Base-by-base conservation (phyloP, 345 rosid species). In the Punica granatum region DNA sequence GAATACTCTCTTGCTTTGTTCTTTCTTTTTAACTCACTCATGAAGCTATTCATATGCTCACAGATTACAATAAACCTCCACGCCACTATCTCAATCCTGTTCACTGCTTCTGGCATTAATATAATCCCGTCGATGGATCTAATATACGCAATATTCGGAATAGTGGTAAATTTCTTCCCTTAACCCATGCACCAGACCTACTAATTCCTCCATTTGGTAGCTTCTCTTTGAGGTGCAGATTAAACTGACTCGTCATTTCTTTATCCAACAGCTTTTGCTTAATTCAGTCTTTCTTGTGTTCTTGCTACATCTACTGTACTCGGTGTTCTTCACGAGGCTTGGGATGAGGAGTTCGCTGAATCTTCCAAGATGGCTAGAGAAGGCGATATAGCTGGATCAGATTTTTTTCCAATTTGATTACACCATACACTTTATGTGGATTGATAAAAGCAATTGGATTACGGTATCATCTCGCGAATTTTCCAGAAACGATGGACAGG, bases 51-150 rank as follows among this genome's bases (percentile, higher is more conserved):
- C 63, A 58, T 60, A 41, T 78, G 65, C 73, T 70, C 75, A 78
- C 77, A 93, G 98, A 93, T 93, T 80, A 93, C 97, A 39, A 73
- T 89, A 78, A 90, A 87, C 78, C 88, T 93, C 63, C 94, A 93
- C 64, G 92, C 98, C 49, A 83, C 96, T 41, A 87, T 89, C 73
- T 71, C 88, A 1, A 81, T 78, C 75, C 67, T 87, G 66, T 89
- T 89, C 77, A 72, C 92, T 60, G 90, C 97, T 66, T 69, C 78
- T 60, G 96, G 96, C 35, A 75, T 93, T 58, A 93, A 93, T 77
- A 69, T 74, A 68, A 74, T 84, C 79, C 96, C 94, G 67, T 87
- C 98, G 4, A 93, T 90, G 97, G 82, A 79, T 54, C 69, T 79
- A 53, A 87, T 93, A 70, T 93, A 89, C 64, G 64, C 82, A 21